A percentile compares a stretch with the other conserved stretches of the same genome.
These are phyloP conservation scores for Penicillium thymicola DNA, from an alignment of 2,329 filamentous ascomycete genomes.

Conservation along the genomic window DNA sequence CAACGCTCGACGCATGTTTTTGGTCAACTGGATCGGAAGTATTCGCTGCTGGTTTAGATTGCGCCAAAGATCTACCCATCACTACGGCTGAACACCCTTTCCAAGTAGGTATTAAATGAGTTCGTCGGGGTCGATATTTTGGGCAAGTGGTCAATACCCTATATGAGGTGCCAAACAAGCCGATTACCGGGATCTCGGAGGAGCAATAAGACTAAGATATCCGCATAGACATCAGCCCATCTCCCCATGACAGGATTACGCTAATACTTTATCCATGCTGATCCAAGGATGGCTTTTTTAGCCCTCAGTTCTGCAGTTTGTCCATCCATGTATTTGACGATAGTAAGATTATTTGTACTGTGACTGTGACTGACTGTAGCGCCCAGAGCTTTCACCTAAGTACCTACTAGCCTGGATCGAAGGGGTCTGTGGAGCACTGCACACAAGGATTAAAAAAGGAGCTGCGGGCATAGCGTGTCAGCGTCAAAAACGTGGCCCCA, in stretches of 20 bases:
- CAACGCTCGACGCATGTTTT: background rate
- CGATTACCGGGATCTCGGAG: slow-evolving; percentile 44
- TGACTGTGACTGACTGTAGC: slow-evolving; percentile 47
- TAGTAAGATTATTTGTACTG: slow-evolving; percentile 6
- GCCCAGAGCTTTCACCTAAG: slow-evolving; percentile 49
- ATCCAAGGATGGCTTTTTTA: slow-evolving; percentile 48
- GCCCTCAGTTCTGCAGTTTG: slow-evolving; percentile 46
- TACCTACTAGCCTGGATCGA: slow-evolving; percentile 50
- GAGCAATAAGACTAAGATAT: slow-evolving; percentile 48
- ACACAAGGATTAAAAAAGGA: slow-evolving; percentile 56
- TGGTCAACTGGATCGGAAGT: background rate
- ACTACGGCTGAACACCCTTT: slow-evolving; percentile 44
- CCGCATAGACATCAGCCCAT: slow-evolving; percentile 32
- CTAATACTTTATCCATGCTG: slow-evolving; percentile 6
- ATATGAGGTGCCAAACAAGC: slow-evolving; percentile 39
- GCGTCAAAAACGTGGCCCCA: slow-evolving; percentile 53
- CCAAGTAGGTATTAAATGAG: slow-evolving; percentile 36
- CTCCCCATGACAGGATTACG: background rate
- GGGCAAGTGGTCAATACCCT: slow-evolving; percentile 44
- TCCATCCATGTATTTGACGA: slow-evolving; percentile 36
- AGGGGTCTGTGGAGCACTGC: slow-evolving; percentile 60
- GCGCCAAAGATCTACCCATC: slow-evolving; percentile 22
- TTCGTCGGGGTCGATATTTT: slow-evolving; percentile 48
- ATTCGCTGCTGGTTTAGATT: slow-evolving; percentile 29
- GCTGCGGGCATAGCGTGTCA: slow-evolving; percentile 50